phyloP scores from a whole-genome alignment of 331 rosid species.

The Quercus tomentella region DNA sequence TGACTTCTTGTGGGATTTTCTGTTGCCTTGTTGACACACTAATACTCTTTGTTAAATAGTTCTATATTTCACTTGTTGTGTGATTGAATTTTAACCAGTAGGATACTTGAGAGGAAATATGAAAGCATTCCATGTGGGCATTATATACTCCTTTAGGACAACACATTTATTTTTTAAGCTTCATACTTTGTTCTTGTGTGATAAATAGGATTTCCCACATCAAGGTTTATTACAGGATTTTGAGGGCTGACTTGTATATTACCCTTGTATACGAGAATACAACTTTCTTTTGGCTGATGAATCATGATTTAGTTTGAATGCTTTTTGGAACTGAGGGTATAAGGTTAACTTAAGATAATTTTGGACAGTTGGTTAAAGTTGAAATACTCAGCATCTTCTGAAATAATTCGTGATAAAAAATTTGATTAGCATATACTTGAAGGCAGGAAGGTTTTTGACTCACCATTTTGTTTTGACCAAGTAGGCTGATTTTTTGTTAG shows the following conservation, averaged over 20 bases:
- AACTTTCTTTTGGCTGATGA: neutral
- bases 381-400: neutral
- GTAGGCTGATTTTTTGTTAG: neutral
- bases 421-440: neutral
- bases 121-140: neutral
- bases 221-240: neutral
- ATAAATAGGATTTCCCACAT: neutral
- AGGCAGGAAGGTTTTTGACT: neutral
- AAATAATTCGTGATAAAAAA: neutral
- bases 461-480: neutral
- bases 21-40: neutral
- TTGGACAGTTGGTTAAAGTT: neutral
- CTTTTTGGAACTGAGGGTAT: neutral
- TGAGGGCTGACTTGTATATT: too few species aligned
- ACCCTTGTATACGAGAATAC: neutral
- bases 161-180: neutral
- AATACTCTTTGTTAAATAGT: neutral
- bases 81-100: neutral
- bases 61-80: neutral
- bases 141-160: neutral
- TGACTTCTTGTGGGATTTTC: slow-evolving; percentile 9
- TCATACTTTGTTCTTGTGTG: neutral
- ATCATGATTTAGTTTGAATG: neutral
- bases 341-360: neutral
- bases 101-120: neutral